phyloP scores from a whole-genome alignment of 805 yeast species.

The Hanseniaspora occidentalis region DNA sequence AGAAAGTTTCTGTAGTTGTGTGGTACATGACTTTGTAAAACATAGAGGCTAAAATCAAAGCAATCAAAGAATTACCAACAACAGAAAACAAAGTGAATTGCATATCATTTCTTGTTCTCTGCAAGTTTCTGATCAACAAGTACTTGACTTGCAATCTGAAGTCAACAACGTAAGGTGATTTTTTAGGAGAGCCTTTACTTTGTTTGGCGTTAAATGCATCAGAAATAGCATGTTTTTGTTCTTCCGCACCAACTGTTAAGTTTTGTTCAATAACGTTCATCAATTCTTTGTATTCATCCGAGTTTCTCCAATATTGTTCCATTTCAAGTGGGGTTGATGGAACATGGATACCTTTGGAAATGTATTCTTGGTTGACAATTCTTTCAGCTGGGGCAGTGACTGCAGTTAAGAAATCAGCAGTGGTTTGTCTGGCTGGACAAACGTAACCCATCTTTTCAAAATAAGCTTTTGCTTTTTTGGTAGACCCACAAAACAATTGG shows the following conservation, averaged over 20 bases:
- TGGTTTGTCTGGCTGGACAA: constrained; percentile 45
- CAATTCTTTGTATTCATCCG: constrained; percentile 30
- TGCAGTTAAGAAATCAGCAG: constrained; percentile 47
- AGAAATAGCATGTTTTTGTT: constrained; percentile 10
- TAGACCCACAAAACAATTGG: constrained; percentile 41
- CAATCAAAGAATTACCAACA: constrained; percentile 35
- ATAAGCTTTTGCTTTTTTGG: constrained; percentile 33
- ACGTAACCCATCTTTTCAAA: constrained; percentile 43
- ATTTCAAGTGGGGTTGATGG: constrained; percentile 44
- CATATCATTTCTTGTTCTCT: constrained; percentile 35
- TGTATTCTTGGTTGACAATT: constrained; percentile 29
- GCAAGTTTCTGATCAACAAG: constrained; percentile 31
- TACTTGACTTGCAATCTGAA: constrained; percentile 37
- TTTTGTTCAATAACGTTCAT: constrained; percentile 32
- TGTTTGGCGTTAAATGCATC: constrained; percentile 36
- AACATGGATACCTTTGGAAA: constrained; percentile 25
- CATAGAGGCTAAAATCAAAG: constrained; percentile 39
- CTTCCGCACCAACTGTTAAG: constrained; percentile 3
- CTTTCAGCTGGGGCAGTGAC: constrained; percentile 43
- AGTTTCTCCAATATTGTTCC: constrained; percentile 35
- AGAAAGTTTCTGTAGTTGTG: constrained; percentile 31
- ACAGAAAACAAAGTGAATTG: constrained; percentile 29
- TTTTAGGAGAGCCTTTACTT: constrained; percentile 29
- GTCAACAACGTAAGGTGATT: constrained; percentile 38
- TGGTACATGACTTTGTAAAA: constrained; percentile 33